A percentile compares a stretch with the other conserved stretches of the same genome.
Evolutionary conservation across 2,329 filamentous ascomycete species (phyloP).

Genomic region (Colletotrichum sp.): DNA sequence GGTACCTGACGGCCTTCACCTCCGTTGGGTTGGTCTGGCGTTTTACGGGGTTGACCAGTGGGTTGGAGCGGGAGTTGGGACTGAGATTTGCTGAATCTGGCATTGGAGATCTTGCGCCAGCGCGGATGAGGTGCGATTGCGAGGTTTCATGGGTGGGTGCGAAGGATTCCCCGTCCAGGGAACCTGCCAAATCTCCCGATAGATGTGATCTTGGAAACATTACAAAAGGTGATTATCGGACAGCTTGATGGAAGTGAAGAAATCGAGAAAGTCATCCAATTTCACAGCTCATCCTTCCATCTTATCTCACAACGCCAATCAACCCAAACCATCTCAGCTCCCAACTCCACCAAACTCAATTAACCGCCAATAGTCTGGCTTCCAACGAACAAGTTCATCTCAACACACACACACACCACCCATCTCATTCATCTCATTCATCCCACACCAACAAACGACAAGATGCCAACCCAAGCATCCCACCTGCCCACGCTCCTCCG

Average conservation of each 20-base stretch:
- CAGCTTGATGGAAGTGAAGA: not conserved
- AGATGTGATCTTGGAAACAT: not conserved
- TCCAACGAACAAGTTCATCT: not conserved
- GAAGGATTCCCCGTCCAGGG: not conserved
- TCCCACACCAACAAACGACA: not conserved
- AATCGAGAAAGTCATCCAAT: not conserved
- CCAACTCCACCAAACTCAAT: not conserved
- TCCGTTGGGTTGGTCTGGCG: not conserved
- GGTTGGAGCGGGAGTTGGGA: not conserved
- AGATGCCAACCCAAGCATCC: slow-evolving; percentile 11
- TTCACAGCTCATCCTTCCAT: not conserved
- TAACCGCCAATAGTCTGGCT: no score
- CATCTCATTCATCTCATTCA: no score
- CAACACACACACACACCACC: not conserved
- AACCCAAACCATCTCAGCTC: not conserved
- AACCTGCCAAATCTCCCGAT: not conserved
- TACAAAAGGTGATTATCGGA: not conserved
- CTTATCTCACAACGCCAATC: not conserved
- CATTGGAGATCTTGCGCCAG: not conserved
- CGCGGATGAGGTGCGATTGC: not conserved
- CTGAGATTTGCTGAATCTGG: not conserved
- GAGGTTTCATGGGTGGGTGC: not conserved
- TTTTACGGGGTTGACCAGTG: not conserved
- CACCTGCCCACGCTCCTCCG: slow-evolving; percentile 28
- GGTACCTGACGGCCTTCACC: not conserved